A percentile compares a stretch with the other conserved stretches of the same genome.
Conservation (phyloP, 805 yeast species). For the Diddensiella transvaalensis region DNA sequence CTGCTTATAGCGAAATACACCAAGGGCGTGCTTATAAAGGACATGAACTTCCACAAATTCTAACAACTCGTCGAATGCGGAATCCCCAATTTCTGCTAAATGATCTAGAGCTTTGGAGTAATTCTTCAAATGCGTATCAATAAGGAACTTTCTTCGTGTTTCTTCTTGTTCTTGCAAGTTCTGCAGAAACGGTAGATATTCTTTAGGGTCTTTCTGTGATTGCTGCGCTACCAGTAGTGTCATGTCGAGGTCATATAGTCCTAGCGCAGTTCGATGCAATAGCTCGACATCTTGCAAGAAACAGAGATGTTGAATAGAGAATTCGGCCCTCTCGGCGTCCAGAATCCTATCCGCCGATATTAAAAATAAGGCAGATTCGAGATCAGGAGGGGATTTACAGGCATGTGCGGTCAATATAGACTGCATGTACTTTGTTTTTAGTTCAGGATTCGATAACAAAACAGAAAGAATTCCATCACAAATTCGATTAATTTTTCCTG, state of each 20-base stretch:
- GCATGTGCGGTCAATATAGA: constrained; percentile 88
- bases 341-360: constrained; percentile 47
- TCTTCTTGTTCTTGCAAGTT: constrained; percentile 64
- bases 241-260: constrained; percentile 76
- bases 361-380: constrained; percentile 65
- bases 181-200: constrained; percentile 88
- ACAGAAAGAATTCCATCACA: constrained; percentile 68
- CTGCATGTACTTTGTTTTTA: constrained; percentile 60
- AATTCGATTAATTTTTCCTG: constrained; percentile 60
- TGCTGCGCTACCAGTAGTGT: constrained; percentile 88
- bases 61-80: constrained; percentile 49
- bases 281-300: constrained; percentile 86
- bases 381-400: constrained; percentile 83
- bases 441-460: constrained; percentile 45
- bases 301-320: constrained; percentile 76
- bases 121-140: constrained; percentile 74
- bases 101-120: constrained; percentile 62
- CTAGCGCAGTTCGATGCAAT: constrained; percentile 74
- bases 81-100: constrained; percentile 29
- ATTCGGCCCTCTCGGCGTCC: constrained; percentile 49
- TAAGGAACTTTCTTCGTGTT: constrained; percentile 64
- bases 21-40: constrained; percentile 66
- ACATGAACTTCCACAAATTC: constrained; percentile 66
- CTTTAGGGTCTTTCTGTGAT: constrained; percentile 97
- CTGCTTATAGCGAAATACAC: constrained; percentile 54